These are phyloP conservation scores for Golubevia sp. DNA, from an alignment of 1,284 basidiomycete genomes.

Conservation along the genomic window DNA sequence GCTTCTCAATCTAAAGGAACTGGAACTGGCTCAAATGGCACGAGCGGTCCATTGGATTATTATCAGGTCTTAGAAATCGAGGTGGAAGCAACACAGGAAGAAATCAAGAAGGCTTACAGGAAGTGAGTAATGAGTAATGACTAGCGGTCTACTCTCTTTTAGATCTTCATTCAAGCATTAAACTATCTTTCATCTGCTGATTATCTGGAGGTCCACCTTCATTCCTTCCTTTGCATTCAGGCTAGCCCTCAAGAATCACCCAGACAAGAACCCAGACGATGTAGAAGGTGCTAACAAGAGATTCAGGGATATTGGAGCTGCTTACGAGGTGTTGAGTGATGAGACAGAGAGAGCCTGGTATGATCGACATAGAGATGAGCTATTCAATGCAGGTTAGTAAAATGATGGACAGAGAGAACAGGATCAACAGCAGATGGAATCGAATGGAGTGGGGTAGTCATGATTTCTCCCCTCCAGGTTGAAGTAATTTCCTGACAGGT, in stretches of 20 bases:
- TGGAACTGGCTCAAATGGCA: not conserved
- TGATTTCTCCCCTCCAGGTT: too few species aligned
- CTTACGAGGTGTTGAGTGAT: constrained; percentile 92
- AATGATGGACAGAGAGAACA: too few species aligned
- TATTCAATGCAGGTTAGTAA: constrained; percentile 33
- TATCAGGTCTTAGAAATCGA: constrained; percentile 51
- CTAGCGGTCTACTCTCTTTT: too few species aligned
- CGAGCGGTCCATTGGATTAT: constrained; percentile 25
- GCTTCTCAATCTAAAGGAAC: not conserved
- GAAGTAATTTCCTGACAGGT: too few species aligned
- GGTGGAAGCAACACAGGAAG: constrained; percentile 36
- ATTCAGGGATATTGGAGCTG: constrained; percentile 88
- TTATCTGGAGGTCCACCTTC: too few species aligned
- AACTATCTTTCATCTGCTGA: too few species aligned
- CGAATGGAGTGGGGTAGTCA: too few species aligned
- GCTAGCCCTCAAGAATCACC: constrained; percentile 62
- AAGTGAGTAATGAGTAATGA: too few species aligned
- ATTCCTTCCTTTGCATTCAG: too few species aligned
- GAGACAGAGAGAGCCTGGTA: constrained; percentile 98
- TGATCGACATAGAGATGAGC: constrained; percentile 87
- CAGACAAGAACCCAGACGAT: constrained; percentile 66
- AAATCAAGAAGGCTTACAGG: constrained; percentile 51
- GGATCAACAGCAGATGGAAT: not conserved
- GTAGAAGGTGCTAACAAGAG: constrained; percentile 83
- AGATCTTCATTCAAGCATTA: too few species aligned